phyloP scores from a whole-genome alignment of 75 land plant species.

The Ceratopteris richardii region DNA sequence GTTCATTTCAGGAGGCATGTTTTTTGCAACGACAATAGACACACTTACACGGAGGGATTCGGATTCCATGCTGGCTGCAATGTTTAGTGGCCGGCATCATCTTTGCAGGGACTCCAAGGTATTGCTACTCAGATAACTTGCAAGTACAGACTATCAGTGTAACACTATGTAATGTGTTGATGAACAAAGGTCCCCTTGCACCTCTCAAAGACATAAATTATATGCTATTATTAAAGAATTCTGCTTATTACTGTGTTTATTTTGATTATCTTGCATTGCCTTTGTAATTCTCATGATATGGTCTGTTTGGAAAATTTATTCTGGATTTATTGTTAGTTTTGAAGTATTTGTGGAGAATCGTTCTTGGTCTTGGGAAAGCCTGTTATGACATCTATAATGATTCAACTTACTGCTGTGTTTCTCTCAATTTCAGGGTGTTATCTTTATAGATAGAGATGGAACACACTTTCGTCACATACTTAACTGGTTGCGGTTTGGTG shows the following conservation, averaged over 20 bases:
- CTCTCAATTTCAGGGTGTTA: slow-evolving; percentile 54
- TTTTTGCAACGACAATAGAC: slow-evolving; percentile 68
- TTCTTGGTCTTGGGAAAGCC: no score
- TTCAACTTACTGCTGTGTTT: no score
- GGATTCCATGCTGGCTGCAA: slow-evolving; percentile 89
- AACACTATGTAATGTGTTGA: background rate
- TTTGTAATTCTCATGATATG: background rate
- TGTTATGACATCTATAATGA: no score
- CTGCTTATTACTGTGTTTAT: background rate
- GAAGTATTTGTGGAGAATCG: no score
- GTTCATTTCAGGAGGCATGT: slow-evolving; percentile 65
- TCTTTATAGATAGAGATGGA: slow-evolving; percentile 94
- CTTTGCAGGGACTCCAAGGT: slow-evolving; percentile 30
- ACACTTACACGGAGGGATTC: slow-evolving; percentile 82
- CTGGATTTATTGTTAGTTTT: no score
- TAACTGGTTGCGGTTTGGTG: slow-evolving; percentile 90
- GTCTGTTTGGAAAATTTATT: background rate
- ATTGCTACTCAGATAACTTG: background rate
- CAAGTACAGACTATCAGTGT: background rate
- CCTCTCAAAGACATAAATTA: background rate
- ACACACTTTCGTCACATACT: slow-evolving; percentile 83
- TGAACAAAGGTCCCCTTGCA: background rate
- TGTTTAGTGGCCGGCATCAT: slow-evolving; percentile 90
- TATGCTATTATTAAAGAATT: background rate
- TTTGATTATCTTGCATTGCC: background rate